Conservation (phyloP, 1,139 yeast genomes). For the Debaryomyces udenii region DNA sequence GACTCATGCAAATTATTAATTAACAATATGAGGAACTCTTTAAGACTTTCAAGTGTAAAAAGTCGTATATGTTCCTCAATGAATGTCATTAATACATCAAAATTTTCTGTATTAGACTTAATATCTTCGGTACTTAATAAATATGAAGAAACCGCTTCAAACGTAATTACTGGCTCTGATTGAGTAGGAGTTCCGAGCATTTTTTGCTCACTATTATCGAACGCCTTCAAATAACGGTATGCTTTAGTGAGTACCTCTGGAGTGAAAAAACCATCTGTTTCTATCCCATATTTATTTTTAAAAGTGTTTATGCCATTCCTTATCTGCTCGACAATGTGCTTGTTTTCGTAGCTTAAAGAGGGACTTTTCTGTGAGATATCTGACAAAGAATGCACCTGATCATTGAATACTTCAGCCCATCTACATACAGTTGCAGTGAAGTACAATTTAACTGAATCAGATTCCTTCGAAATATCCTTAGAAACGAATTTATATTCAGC, state of each 20-base stretch:
- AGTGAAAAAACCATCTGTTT: neutral
- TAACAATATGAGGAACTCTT: constrained; percentile 19
- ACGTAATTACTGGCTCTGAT: constrained; percentile 19
- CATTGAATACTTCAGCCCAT: constrained; percentile 36
- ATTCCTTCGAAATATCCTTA: constrained; percentile 18
- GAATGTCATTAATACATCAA: constrained; percentile 21
- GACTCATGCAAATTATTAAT: constrained; percentile 17
- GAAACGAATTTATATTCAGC: constrained; percentile 24
- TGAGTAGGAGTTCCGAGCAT: constrained; percentile 19
- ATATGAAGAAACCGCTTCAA: constrained; percentile 27
- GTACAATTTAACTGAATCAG: constrained; percentile 25
- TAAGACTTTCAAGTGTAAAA: constrained; percentile 25
- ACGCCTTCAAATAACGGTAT: constrained; percentile 18
- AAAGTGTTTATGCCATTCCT: neutral
- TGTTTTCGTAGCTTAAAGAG: constrained; percentile 14
- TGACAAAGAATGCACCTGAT: constrained; percentile 21
- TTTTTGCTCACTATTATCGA: constrained; percentile 21
- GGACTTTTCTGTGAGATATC: constrained; percentile 17
- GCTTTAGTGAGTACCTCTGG: neutral
- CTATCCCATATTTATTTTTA: constrained; percentile 1
- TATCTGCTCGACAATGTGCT: constrained; percentile 10
- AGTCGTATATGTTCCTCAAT: constrained; percentile 19
- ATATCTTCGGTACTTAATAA: constrained; percentile 19
- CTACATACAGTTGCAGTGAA: constrained; percentile 32
- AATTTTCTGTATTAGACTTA: constrained; percentile 13